Evolutionary conservation across 2,329 filamentous ascomycete genomes (phyloP), one percentile per base, ranked within the genome.

Genomic region (Pleurostoma richardsiae): DNA sequence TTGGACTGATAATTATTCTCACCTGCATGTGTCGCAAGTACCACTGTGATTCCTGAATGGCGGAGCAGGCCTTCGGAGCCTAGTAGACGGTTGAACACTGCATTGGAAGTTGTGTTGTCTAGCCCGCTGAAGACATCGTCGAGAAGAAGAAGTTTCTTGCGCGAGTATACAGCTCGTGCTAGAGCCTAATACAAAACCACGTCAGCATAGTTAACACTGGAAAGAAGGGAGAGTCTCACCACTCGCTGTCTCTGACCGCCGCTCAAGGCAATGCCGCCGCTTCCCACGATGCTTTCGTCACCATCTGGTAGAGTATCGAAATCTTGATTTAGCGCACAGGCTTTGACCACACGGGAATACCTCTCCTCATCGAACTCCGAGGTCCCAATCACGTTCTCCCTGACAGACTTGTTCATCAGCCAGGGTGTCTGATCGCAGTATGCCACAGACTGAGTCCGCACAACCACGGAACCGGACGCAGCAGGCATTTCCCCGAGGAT

Each of bases 241-340:
- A 73, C 57, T 10, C 70, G 64, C 44, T 71, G 67, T 49, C 66
- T 69, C 50, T 77, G 73, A 0, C 73, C 73, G 6, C 73, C 73
- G 4, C 70, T 73, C 0, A 77, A 59, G 4, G 63, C 66, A 43
- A 72, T 61, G 0, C 73, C 73, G 31, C 70, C 69, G 42, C 67
- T 73, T 2, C 73, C 73, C 38, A 74, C 59, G 1, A 63, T 55
- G 0, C 69, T 73, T 6, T 54, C 49, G 36, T 74, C 68, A 2
- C 64, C 61, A 3, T 59, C 47, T 1, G 63, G 52, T 10, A 75
- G 54, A 30, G 57, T 59, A 4, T 36, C 30, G 7, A 68, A 51
- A 10, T 68, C 65, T 5, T 55, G 56, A 5, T 63, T 56, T 4
- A 73, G 56, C 41, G 66, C 63, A 28, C 69, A 72, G 0, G 63